Conservation (phyloP, 768 basidiomycete species). For the Leucocoprinus sp. region DNA sequence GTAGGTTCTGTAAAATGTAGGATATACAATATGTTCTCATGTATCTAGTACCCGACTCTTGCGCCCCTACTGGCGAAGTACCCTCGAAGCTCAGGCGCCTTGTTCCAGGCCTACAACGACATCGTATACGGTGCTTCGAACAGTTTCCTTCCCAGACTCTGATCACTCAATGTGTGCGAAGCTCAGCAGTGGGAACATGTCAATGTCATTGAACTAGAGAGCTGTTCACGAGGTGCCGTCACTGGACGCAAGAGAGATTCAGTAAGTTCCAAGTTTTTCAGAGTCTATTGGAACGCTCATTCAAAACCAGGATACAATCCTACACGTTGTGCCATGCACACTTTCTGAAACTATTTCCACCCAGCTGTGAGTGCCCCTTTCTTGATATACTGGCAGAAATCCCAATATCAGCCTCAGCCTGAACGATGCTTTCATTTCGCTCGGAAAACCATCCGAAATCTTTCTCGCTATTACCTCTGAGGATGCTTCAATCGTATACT, state of each 20-base stretch:
- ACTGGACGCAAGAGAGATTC: conserved; percentile 47
- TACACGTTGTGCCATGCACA: conserved; percentile 58
- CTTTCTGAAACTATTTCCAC: conserved; percentile 60
- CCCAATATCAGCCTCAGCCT: conserved; percentile 37
- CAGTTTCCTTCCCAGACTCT: neutral
- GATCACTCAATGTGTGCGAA: conserved; percentile 19
- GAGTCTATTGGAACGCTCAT: neutral
- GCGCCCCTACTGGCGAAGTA: conserved; percentile 47
- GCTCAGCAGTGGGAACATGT: conserved; percentile 70
- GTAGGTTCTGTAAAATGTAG: conserved; percentile 12
- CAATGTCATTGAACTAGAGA: conserved; percentile 52
- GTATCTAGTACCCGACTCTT: conserved; percentile 36
- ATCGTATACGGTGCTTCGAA: conserved; percentile 40
- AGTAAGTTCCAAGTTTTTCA: conserved; percentile 25
- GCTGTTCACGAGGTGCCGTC: conserved; percentile 48
- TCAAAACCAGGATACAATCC: conserved; percentile 29
- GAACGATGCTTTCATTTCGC: conserved; percentile 41
- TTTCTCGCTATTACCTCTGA: conserved; percentile 67
- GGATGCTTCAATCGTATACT: conserved; percentile 80
- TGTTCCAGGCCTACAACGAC: conserved; percentile 77
- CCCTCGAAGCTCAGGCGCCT: conserved; percentile 46
- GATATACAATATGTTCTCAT: neutral
- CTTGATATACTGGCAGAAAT: neutral
- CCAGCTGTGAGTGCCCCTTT: conserved; percentile 36
- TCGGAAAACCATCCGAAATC: conserved; percentile 40